Evolutionary conservation across 441 rosid species (phyloP).

Genomic region (Bruguiera hainesii): DNA sequence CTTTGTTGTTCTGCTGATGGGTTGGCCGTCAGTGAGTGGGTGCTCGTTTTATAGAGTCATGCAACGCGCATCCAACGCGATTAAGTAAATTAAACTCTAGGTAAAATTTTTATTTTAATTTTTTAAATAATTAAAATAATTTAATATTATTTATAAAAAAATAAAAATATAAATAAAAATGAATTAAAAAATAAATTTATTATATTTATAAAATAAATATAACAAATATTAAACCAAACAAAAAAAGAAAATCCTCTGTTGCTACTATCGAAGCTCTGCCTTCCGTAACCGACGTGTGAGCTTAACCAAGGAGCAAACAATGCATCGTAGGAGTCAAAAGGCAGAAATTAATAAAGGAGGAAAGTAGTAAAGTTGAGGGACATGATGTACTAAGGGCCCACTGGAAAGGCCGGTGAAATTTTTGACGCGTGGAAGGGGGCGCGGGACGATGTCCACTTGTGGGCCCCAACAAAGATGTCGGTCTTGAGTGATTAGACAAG

Average conservation of each 20-base stretch:
- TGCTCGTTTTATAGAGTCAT: constrained; percentile 30
- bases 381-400: background rate
- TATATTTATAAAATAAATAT: too few relatives aligned
- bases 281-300: too few relatives aligned
- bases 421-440: constrained; percentile 30
- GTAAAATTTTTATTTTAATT: too few relatives aligned
- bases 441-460: constrained; percentile 17
- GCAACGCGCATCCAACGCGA: constrained; percentile 35
- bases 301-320: background rate
- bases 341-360: constrained; percentile 7
- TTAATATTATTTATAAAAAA: too few relatives aligned
- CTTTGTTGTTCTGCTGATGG: background rate
- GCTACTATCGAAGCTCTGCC: too few relatives aligned
- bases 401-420: constrained; percentile 4
- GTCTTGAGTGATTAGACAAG: constrained; percentile 4
- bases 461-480: constrained; percentile 33
- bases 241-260: too few relatives aligned
- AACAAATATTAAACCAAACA: too few relatives aligned
- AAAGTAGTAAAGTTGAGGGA: constrained; percentile 14
- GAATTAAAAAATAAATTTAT: background rate
- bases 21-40: background rate
- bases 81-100: constrained; percentile 2
- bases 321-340: constrained; percentile 12
- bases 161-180: too few relatives aligned
- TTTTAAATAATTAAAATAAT: too few relatives aligned